Evolutionary conservation across 768 basidiomycete genomes (phyloP).

Genomic region (Tricholoma hemisulphureum): DNA sequence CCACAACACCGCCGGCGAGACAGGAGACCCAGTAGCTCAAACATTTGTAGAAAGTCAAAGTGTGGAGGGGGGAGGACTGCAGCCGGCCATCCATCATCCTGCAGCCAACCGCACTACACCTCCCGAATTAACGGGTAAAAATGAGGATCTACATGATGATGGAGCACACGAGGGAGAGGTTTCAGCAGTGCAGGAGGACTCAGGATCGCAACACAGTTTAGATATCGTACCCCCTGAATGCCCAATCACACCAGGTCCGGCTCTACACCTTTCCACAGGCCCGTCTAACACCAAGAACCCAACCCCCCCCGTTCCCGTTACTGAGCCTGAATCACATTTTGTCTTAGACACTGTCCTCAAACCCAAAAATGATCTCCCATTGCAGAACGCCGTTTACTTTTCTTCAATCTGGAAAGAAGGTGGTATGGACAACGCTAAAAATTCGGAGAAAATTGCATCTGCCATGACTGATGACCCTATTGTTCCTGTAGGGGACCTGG

Average conservation of each 20-base stretch:
- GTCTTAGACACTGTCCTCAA: not conserved
- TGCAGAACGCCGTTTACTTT: not conserved
- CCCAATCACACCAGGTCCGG: not conserved
- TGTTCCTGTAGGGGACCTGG: not conserved
- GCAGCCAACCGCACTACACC: not conserved
- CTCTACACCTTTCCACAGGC: not conserved
- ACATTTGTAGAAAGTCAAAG: not conserved
- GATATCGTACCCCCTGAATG: not conserved
- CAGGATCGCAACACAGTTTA: not conserved
- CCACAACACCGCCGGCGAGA: too few relatives aligned
- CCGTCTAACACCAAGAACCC: not conserved
- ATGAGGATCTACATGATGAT: not conserved
- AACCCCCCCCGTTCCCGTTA: not conserved
- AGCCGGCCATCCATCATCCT: not conserved
- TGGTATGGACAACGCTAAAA: not conserved
- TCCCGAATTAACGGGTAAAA: not conserved
- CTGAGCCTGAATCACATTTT: not conserved
- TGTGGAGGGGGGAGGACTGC: not conserved
- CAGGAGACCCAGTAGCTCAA: not conserved
- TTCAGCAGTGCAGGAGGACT: not conserved
- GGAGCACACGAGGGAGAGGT: not conserved
- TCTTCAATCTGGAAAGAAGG: not conserved
- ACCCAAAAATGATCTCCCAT: not conserved
- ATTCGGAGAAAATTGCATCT: not conserved
- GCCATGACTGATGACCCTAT: not conserved